These are phyloP conservation scores for Nicotiana sylvestris DNA, from an alignment of 257 asterid genomes.

Conservation along the genomic window DNA sequence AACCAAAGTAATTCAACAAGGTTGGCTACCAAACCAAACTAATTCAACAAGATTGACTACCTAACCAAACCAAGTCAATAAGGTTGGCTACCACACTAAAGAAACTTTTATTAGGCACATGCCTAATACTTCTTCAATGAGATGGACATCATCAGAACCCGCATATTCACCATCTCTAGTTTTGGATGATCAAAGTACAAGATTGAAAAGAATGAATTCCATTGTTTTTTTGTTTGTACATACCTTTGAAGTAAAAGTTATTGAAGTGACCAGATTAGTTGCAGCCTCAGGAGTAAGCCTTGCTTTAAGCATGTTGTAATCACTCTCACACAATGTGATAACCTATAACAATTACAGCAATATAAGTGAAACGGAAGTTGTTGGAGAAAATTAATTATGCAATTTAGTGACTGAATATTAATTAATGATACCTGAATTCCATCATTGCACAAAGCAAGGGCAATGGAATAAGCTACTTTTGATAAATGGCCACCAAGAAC, in stretches of 20 bases:
- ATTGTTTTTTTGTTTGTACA: background rate
- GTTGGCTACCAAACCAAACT: no score
- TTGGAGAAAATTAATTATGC: background rate
- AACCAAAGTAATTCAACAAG: no score
- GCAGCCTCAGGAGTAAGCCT: background rate
- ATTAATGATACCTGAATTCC: conserved; percentile 22
- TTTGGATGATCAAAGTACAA: no score
- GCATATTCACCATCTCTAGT: no score
- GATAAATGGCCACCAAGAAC: conserved; percentile 16
- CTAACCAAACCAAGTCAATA: no score
- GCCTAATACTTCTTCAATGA: no score
- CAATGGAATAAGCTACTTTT: conserved; percentile 25
- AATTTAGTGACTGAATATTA: background rate
- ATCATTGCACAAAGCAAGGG: conserved; percentile 14
- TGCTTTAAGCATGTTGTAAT: background rate
- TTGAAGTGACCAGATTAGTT: background rate
- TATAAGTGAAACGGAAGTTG: background rate
- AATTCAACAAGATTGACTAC: no score
- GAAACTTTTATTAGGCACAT: no score
- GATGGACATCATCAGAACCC: no score
- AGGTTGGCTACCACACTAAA: no score
- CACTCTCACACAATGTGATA: background rate
- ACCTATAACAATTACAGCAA: background rate
- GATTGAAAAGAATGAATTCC: background rate
- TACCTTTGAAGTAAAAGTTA: background rate